Conservation (phyloP, 805 yeast species). For the Starmerella sp. region DNA sequence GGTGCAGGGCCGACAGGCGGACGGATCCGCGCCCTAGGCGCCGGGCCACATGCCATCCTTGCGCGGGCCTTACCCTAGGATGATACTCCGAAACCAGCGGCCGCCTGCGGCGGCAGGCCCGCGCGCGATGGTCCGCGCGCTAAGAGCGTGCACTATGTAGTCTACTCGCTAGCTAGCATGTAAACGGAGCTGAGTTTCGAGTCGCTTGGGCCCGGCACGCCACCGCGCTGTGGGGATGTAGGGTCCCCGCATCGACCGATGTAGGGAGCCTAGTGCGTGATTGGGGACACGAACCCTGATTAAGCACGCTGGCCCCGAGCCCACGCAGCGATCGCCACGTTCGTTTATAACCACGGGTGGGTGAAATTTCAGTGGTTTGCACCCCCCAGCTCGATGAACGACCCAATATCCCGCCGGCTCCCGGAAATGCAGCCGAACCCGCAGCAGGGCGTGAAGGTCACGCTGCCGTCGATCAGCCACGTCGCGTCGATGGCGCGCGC, state of each 20-base stretch:
- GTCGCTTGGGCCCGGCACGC: no score
- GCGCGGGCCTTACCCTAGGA: background rate
- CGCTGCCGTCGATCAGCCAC: conserved; percentile 2
- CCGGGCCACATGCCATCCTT: background rate
- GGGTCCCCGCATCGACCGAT: background rate
- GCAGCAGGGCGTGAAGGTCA: conserved; percentile 1
- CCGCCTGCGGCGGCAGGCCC: background rate
- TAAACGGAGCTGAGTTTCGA: no score
- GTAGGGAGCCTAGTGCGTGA: background rate
- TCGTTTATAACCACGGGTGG: background rate
- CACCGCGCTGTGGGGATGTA: background rate
- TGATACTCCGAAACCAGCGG: background rate
- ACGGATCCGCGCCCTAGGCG: background rate
- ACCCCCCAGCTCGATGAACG: background rate
- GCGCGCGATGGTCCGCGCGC: background rate
- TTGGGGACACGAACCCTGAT: conserved; percentile 5
- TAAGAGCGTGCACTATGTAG: background rate
- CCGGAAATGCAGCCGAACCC: background rate
- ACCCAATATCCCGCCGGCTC: conserved; percentile 1
- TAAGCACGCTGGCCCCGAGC: conserved; percentile 4
- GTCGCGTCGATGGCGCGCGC: background rate
- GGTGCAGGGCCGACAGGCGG: background rate
- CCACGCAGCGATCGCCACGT: conserved; percentile 7
- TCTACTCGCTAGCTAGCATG: no score
- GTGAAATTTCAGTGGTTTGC: conserved; percentile 3